Base-by-base conservation (phyloP, 2,329 filamentous ascomycete species). In the Hymenoscyphus linearis region DNA sequence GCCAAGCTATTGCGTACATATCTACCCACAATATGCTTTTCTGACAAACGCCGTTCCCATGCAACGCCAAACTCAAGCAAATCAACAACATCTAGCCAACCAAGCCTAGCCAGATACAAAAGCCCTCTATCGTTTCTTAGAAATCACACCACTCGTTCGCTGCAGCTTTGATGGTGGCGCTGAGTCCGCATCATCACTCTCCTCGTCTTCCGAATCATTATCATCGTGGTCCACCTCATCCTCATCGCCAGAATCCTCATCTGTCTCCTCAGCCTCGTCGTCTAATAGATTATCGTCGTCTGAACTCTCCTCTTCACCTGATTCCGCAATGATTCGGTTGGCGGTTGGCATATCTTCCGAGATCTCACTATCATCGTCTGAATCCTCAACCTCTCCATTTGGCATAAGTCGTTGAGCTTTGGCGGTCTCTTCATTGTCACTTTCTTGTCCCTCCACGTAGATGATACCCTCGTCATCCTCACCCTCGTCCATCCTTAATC, bases 371-470 rank as follows among this genome's bases (percentile, higher is more conserved):
- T 69, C 71, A 50, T 71, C 68, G 44, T 71, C 68, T 18, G 67
- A 68, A 44, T 65, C 65, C 27, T 66, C 65, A 16, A 67, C 35
- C 47, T 62, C 64, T 35, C 65, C 68, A 59, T 69, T 69, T 44
- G 37, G 57, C 9, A 60, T 61, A 18, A 67, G 52, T 47, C 40
- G 63, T 54, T 66, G 59, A 22, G 62, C 55, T 52, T 83, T 81
- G 59, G 78, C 81, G 62, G 81, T 82, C 10, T 83, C 82, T 62
- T 87, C 85, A 6, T 79, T 80, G 9, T 80, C 82, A 35, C 80
- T 77, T 58, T 87, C 85, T 37, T 84, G 80, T 59, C 86, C 92
- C 74, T 97, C 93, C 1, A 97, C 90, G 72, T 95, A 96, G 58
- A 96, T 88, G 4, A 96, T 82, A n/a, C 81, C 79, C 7, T 82